Conservation (phyloP, 176 grass and related monocot species). For the Guadua angustifolia region DNA sequence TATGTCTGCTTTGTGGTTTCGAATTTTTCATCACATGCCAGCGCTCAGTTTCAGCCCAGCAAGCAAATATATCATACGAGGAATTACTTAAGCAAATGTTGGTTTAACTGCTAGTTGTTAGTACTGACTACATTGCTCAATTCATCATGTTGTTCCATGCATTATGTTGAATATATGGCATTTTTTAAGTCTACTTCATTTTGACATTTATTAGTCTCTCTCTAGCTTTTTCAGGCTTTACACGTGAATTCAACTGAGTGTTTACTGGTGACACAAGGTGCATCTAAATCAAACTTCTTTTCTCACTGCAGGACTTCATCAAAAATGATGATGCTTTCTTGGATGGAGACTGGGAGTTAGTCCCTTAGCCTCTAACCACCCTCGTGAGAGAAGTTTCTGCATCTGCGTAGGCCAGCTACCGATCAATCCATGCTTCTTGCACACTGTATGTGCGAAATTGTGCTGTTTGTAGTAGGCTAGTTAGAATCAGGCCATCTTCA, state of each 20-base stretch:
- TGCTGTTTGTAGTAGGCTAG: slow-evolving; percentile 15
- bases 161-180: neutral
- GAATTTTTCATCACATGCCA: neutral
- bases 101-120: neutral
- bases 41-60: neutral
- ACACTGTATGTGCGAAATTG: slow-evolving; percentile 2
- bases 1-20: neutral
- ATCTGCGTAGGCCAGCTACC: neutral
- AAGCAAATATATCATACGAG: neutral
- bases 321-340: neutral
- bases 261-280: neutral
- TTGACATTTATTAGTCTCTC: neutral
- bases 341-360: slow-evolving; percentile 1
- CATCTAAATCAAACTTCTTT: neutral
- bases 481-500: slow-evolving; percentile 27
- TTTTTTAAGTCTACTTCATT: neutral
- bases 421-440: neutral
- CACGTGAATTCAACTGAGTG: neutral
- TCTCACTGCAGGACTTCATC: slow-evolving; percentile 13
- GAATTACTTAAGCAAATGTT: neutral
- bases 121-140: neutral
- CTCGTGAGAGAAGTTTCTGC: neutral
- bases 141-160: neutral
- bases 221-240: neutral
- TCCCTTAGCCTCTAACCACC: neutral